Evolutionary conservation across 1,284 basidiomycete species (phyloP), one percentile per base, ranked within the genome.

Genomic region (Lignosus rhinocerotis): DNA sequence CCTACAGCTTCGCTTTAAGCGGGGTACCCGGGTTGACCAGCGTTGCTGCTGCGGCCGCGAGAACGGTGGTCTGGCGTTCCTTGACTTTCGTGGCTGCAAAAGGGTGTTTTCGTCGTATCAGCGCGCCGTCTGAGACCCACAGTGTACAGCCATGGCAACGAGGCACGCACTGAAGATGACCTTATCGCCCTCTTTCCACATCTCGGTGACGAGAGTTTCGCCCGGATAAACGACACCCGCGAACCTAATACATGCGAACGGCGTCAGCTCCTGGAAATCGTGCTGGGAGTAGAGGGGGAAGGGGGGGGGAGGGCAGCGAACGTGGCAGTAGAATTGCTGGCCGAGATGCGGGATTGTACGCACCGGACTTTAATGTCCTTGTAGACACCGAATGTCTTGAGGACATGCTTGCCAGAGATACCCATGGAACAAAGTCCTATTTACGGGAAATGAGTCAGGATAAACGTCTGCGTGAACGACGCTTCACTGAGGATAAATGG

Each of bases 181-280:
- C 76, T 91, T 98, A 69, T 85, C 76, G 17, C 90, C 93, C 69
- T 98, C 94, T 73, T 96, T 98, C 96, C 96, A 99, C 95, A 98
- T 97, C 72, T 93, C 87, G 0, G 94, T 97, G 17, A 94, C 79
- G 47, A 97, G 81, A 0, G 96, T 98, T 78, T 99, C 95, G 10
- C 96, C 96, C 5, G 96, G 96, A 72, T 91, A 96, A 34, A 99
- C 94, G 6, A 91, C 85, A n/a, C 92, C 93, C 0, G 88, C 84
- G 73, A 96, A 95, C 54, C 91, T 90, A 47, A 55, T 48, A 56
- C 34, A 45, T 33, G 5, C 12, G 36, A 36, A 36, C 34, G 14
- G 34, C 5, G 36, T 39, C 36, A 39, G 36, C 12, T 14, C 14
- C 14, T 14, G 36, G 7, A 6, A 8, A 8, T 39, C 36, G 36